Conservation (phyloP, 148 eudicot genomes). For the Polygonum aviculare region DNA sequence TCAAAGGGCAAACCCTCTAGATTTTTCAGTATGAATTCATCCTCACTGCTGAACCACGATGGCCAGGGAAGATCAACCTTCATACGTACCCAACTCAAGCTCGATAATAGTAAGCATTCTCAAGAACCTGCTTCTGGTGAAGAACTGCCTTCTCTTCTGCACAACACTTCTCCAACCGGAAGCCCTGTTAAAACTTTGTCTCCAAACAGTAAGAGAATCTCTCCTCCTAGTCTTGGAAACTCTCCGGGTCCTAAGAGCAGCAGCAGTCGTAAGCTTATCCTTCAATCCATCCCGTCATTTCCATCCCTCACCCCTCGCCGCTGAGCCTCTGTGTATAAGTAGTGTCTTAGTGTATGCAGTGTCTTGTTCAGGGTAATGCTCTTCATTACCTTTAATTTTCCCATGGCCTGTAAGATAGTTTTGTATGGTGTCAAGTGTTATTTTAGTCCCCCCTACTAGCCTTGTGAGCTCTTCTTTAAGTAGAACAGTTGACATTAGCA, state of each 20-base stretch:
- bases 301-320: slow-evolving; percentile 71
- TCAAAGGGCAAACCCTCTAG: slow-evolving; percentile 68
- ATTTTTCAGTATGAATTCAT: slow-evolving; percentile 14
- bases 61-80: slow-evolving; percentile 37
- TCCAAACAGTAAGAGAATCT: slow-evolving; percentile 69
- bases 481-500: neutral
- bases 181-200: slow-evolving; percentile 46
- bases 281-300: slow-evolving; percentile 77
- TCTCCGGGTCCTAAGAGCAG: slow-evolving; percentile 36
- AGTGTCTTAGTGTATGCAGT: neutral
- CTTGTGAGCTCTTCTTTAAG: neutral
- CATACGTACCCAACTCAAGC: slow-evolving; percentile 29
- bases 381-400: neutral
- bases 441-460: neutral
- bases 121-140: slow-evolving; percentile 28
- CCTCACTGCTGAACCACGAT: neutral
- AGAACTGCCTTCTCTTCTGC: slow-evolving; percentile 63
- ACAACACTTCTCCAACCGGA: slow-evolving; percentile 21
- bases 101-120: slow-evolving; percentile 24
- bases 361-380: neutral
- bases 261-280: slow-evolving; percentile 69
- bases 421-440: neutral
- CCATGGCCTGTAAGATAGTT: slow-evolving; percentile 2
- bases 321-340: slow-evolving; percentile 17
- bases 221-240: slow-evolving; percentile 36